Conservation (phyloP, 2,329 filamentous ascomycete species). For the Colletotrichum zoysiae region DNA sequence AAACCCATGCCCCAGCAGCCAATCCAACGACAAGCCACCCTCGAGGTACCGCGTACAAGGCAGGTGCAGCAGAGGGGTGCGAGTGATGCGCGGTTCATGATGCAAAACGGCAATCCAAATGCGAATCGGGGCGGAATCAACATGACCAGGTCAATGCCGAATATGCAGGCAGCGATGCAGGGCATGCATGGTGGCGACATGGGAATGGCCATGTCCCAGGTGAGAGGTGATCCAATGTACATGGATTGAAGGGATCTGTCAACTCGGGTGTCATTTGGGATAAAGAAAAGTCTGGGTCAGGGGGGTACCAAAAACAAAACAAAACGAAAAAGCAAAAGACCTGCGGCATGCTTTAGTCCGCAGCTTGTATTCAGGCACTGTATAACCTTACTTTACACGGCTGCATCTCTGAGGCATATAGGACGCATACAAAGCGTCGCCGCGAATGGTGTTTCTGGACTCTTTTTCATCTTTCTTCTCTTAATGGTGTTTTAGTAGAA, state of each 20-base stretch:
- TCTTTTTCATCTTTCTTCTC: neutral
- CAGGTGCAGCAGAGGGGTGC: conserved; percentile 50
- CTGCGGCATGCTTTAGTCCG: conserved; percentile 16
- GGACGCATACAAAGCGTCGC: conserved; percentile 18
- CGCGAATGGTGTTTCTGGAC: conserved; percentile 8
- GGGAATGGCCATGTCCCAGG: conserved; percentile 59
- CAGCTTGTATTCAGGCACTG: conserved; percentile 30
- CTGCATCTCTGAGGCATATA: conserved; percentile 30
- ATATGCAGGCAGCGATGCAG: conserved; percentile 59
- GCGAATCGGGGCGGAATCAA: conserved; percentile 54
- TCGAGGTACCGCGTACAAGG: conserved; percentile 60
- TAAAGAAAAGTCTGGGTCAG: conserved; percentile 5
- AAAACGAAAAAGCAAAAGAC: conserved; percentile 6
- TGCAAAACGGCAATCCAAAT: conserved; percentile 56
- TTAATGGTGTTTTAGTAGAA: conserved; percentile 28
- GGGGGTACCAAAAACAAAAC: conserved; percentile 7
- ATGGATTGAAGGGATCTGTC: conserved; percentile 56
- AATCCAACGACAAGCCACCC: conserved; percentile 55
- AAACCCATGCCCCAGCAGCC: conserved; percentile 52
- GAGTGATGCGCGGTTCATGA: conserved; percentile 56
- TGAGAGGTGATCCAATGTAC: conserved; percentile 64
- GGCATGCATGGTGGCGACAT: conserved; percentile 58
- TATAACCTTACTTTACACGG: conserved; percentile 34
- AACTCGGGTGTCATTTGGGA: neutral
- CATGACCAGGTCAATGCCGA: conserved; percentile 61